A percentile compares a stretch with the other conserved stretches of the same genome.
These are phyloP conservation scores for Knoxdaviesia proteae DNA, from an alignment of 2,329 filamentous ascomycete species.

Conservation along the genomic window DNA sequence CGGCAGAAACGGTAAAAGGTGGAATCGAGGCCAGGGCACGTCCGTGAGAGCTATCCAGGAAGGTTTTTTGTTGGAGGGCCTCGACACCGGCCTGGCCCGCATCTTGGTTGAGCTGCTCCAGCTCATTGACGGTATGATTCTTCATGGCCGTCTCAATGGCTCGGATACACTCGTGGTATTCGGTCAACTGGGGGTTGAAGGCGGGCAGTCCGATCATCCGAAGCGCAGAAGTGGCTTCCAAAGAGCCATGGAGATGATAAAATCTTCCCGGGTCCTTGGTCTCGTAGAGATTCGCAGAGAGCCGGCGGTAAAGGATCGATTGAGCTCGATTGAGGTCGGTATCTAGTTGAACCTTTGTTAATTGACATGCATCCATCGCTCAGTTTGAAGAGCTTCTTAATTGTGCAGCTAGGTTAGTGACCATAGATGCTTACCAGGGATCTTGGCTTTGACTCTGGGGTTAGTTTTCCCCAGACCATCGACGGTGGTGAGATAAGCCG, in stretches of 20 bases:
- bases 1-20: slow-evolving; percentile 26
- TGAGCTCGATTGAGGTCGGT: slow-evolving; percentile 53
- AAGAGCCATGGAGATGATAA: slow-evolving; percentile 56
- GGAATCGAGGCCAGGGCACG: slow-evolving; percentile 11
- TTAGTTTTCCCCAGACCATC: slow-evolving; percentile 18
- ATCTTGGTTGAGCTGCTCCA: slow-evolving; percentile 35
- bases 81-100: slow-evolving; percentile 38
- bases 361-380: too few relatives aligned
- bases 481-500: slow-evolving; percentile 15
- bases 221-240: slow-evolving; percentile 49
- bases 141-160: slow-evolving; percentile 38
- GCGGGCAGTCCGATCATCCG: slow-evolving; percentile 49
- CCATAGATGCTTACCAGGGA: slow-evolving; percentile 10
- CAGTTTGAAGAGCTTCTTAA: neutral
- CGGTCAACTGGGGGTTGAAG: slow-evolving; percentile 35
- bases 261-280: slow-evolving; percentile 45
- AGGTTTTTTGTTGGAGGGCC: slow-evolving; percentile 37
- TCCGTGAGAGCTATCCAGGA: slow-evolving; percentile 27
- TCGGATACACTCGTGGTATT: slow-evolving; percentile 36
- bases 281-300: slow-evolving; percentile 52
- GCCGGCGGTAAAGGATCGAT: slow-evolving; percentile 47
- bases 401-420: slow-evolving; percentile 1
- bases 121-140: slow-evolving; percentile 28
- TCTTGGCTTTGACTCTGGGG: slow-evolving; percentile 11
- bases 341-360: slow-evolving; percentile 21